Evolutionary conservation across 78 protist genomes (phyloP).

Genomic region (Dictyostelium citrinum): DNA sequence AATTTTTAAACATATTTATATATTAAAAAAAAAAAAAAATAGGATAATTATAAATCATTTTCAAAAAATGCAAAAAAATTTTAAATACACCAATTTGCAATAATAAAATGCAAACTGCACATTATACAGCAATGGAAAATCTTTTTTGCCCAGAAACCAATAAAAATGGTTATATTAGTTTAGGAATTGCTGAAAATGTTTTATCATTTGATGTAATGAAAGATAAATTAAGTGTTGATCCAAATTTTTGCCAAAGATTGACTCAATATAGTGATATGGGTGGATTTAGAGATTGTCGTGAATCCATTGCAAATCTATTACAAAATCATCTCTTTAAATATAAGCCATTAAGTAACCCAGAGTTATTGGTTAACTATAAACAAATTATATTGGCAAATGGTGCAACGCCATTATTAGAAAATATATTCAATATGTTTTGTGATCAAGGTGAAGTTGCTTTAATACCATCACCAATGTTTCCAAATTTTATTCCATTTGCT

Average conservation of each 20-base stretch:
- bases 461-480: constrained; percentile 64
- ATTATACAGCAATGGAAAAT: not conserved
- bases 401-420: constrained; percentile 39
- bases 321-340: not conserved
- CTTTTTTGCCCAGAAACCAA: not conserved
- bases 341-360: not conserved
- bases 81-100: not conserved
- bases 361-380: not conserved
- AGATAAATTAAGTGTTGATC: constrained; percentile 28
- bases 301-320: constrained; percentile 10
- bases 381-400: constrained; percentile 27
- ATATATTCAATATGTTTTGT: constrained; percentile 20
- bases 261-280: constrained; percentile 38
- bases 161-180: constrained; percentile 41
- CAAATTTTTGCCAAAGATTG: not conserved
- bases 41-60: not conserved
- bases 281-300: constrained; percentile 2
- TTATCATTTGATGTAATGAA: constrained; percentile 24
- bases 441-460: not conserved
- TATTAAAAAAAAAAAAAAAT: not conserved
- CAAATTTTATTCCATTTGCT: constrained; percentile 29
- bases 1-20: no score
- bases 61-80: constrained; percentile 9
- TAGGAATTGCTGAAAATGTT: constrained; percentile 45
- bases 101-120: not conserved